Base-by-base conservation (phyloP, 176 grass and related monocot genomes). In the Phoenix dactylifera region DNA sequence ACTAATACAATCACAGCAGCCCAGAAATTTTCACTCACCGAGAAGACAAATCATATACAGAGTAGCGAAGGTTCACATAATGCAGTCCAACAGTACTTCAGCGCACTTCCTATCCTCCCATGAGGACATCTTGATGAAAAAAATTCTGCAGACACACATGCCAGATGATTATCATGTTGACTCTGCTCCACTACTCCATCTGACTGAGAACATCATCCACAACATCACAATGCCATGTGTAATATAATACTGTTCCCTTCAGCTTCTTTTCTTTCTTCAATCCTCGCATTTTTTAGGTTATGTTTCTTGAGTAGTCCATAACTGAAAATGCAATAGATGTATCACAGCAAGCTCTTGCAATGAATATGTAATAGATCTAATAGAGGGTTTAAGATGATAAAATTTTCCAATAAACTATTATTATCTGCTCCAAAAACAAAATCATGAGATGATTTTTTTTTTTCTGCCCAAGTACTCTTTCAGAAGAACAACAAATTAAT, bases 111-210 rank as follows among this genome's bases (percentile, higher is more conserved):
- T 12, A 44, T 44, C 35, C 35, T 44, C 10, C 35, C 35, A 50
- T 29, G 68, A 71, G 26, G 68, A 71, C 20, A 19, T 71, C 44
- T 59, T 52, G 68, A 28, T 71, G 56, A 71, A 59, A 24, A 71
- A 51, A 26, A 59, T 59, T 50, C 17, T 59, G 39, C 68, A 71
- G 20, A 51, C 22, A 19, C 68, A 71, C 28, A 19, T 23, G 7
- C 68, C 68, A 20, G 68, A 71, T 58, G 68, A 60, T 29, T 18
- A n/a, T 14, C 22, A 58, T 50, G 55, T 71, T 26, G 68, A 71
- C 59, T 50, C 55, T 28, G 35, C 39, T 59, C 57, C 32, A 17
- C 26, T 71, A 16, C 55, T 71, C 44, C 54, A 71, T 71, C 68
- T 71, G 16, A 20, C 57, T 29, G 68, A 71, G 16, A 60, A 28